phyloP scores from a whole-genome alignment of 345 rosid genomes.

The Carallia brachiata region DNA sequence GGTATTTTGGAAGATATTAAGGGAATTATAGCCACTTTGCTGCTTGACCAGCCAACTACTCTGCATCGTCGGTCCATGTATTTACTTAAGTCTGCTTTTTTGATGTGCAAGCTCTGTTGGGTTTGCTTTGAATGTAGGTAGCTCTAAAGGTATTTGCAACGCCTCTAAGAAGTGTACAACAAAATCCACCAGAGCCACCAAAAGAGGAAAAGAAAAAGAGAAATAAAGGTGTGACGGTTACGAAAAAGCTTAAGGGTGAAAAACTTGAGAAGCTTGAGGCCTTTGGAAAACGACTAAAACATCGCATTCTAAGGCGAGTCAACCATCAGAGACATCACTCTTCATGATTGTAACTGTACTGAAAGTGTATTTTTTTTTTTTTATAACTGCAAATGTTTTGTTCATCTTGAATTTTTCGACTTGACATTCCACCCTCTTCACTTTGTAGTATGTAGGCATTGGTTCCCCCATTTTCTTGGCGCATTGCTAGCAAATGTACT shows the following conservation, averaged over 20 bases:
- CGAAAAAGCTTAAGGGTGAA: constrained; percentile 62
- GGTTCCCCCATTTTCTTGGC: not conserved
- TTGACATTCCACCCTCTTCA: not conserved
- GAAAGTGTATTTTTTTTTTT: constrained; percentile 11
- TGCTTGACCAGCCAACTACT: not conserved
- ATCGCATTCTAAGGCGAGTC: constrained; percentile 61
- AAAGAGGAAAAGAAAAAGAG: constrained; percentile 39
- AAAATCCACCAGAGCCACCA: constrained; percentile 14
- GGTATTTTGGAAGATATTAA: not conserved
- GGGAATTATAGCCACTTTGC: too few relatives aligned
- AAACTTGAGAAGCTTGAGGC: constrained; percentile 78
- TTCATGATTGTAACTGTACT: constrained; percentile 30
- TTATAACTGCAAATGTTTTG: constrained; percentile 17
- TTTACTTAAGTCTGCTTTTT: not conserved
- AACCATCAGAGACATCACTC: constrained; percentile 59
- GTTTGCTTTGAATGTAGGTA: constrained; percentile 28
- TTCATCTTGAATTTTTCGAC: not conserved
- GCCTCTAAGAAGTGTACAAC: constrained; percentile 41
- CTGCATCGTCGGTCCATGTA: not conserved
- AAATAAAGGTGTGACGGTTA: constrained; percentile 36
- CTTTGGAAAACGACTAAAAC: constrained; percentile 66
- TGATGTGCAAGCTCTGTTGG: not conserved
- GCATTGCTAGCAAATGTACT: not conserved
- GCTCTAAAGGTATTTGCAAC: constrained; percentile 49
- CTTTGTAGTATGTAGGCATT: constrained; percentile 2